phyloP scores from a whole-genome alignment of 225 moss, liverwort and hornwort species.

The Pseudoscleropodium purum region DNA sequence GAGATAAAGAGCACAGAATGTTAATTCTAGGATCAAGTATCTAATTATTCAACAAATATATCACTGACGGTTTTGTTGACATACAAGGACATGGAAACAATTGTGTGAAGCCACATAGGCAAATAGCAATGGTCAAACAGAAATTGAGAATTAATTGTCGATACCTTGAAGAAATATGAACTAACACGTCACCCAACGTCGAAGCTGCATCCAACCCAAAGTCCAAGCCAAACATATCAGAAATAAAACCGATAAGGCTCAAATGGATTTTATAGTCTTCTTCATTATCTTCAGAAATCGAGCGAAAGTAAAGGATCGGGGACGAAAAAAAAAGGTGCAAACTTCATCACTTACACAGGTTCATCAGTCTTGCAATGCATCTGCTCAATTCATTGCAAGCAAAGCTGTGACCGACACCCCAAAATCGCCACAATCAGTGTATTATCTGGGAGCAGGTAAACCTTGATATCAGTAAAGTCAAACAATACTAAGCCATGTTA shows the following conservation, averaged over 20 bases:
- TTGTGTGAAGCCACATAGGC: neutral
- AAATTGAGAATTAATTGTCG: neutral
- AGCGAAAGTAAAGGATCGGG: neutral
- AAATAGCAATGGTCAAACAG: neutral
- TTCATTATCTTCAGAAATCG: neutral
- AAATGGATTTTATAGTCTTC: neutral
- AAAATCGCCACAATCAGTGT: slow-evolving; percentile 4
- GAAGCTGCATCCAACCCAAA: slow-evolving; percentile 18
- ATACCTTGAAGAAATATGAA: slow-evolving; percentile 30
- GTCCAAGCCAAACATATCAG: neutral
- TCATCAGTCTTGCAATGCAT: slow-evolving; percentile 4
- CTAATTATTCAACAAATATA: neutral
- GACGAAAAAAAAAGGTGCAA: neutral
- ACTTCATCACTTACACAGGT: slow-evolving; percentile 11
- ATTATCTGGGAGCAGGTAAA: neutral
- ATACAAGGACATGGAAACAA: neutral
- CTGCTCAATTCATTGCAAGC: slow-evolving; percentile 21
- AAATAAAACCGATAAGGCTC: neutral
- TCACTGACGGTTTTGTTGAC: neutral
- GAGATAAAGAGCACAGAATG: neutral
- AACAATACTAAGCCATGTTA: neutral
- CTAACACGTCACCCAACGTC: slow-evolving; percentile 28
- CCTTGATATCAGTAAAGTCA: neutral
- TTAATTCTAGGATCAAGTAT: neutral
- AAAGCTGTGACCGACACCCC: slow-evolving; percentile 16